A percentile compares a stretch with the other conserved stretches of the same genome.
Conservation (phyloP, 1,284 basidiomycete species). For the Trichosporon sp. region DNA sequence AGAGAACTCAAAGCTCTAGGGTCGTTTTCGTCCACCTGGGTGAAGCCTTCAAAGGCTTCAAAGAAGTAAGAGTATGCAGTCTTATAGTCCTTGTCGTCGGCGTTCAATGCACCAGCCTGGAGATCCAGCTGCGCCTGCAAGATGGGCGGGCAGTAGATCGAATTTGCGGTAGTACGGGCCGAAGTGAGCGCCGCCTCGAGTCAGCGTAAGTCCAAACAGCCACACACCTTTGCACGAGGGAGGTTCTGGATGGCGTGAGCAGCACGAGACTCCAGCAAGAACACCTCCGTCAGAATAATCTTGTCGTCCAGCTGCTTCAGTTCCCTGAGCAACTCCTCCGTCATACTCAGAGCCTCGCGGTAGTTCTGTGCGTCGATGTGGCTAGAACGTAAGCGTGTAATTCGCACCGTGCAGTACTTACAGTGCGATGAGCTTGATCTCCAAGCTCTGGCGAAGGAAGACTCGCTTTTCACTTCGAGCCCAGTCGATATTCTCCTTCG, state of each 20-base stretch:
- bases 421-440: constrained; percentile 84
- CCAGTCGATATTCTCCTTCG: constrained; percentile 91
- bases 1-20: constrained; percentile 72
- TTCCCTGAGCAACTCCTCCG: constrained; percentile 83
- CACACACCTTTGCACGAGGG: constrained; percentile 80
- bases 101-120: constrained; percentile 88
- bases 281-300: constrained; percentile 95
- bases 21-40: constrained; percentile 60
- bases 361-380: constrained; percentile 78
- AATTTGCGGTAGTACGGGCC: constrained; percentile 90
- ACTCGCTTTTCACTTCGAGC: constrained; percentile 89
- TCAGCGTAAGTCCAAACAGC: constrained; percentile 1
- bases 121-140: constrained; percentile 91
- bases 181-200: constrained; percentile 82
- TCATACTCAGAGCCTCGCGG: constrained; percentile 77
- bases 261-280: constrained; percentile 87
- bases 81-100: constrained; percentile 96
- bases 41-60: constrained; percentile 91
- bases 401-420: constrained; percentile 56
- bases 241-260: constrained; percentile 90
- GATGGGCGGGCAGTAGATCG: constrained; percentile 94
- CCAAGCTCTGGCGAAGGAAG: constrained; percentile 91
- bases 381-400: constrained; percentile 51
- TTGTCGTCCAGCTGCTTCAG: constrained; percentile 95
- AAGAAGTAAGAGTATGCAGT: constrained; percentile 98